These are phyloP conservation scores for Achaetomium macrosporum DNA, from an alignment of 2,329 filamentous ascomycete species.

Conservation along the genomic window DNA sequence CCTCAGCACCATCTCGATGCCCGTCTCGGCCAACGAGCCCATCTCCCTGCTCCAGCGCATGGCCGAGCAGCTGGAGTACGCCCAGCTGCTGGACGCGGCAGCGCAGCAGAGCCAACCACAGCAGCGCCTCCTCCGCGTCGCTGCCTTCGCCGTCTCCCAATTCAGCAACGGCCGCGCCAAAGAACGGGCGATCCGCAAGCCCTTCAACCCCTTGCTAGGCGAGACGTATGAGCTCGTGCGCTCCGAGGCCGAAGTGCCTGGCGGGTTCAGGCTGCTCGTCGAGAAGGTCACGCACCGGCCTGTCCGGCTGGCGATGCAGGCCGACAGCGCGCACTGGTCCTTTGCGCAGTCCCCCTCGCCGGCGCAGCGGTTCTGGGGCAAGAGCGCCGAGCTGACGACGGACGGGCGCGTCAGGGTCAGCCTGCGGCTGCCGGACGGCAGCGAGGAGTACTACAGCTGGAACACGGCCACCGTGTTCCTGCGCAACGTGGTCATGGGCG, in stretches of 20 bases:
- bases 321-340: slow-evolving; percentile 79
- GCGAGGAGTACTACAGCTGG: slow-evolving; percentile 84
- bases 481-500: slow-evolving; percentile 92
- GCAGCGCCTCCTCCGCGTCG: slow-evolving; percentile 76
- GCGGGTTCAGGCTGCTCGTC: slow-evolving; percentile 82
- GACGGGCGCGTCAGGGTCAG: slow-evolving; percentile 79
- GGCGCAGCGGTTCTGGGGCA: slow-evolving; percentile 97
- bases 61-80: slow-evolving; percentile 88
- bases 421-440: slow-evolving; percentile 58
- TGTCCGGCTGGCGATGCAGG: slow-evolving; percentile 87
- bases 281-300: slow-evolving; percentile 94
- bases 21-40: slow-evolving; percentile 92
- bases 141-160: slow-evolving; percentile 84
- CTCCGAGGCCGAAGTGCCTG: slow-evolving; percentile 64
- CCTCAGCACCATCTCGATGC: slow-evolving; percentile 94
- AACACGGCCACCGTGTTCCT: slow-evolving; percentile 82
- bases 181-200: slow-evolving; percentile 89
- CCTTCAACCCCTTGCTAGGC: slow-evolving; percentile 93
- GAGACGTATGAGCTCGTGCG: slow-evolving; percentile 93
- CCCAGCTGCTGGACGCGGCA: slow-evolving; percentile 72
- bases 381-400: slow-evolving; percentile 88
- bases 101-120: slow-evolving; percentile 52
- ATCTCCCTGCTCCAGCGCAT: slow-evolving; percentile 81
- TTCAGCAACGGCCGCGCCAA: slow-evolving; percentile 78
- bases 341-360: slow-evolving; percentile 83